phyloP scores from a whole-genome alignment of 148 eudicot species.

The Bassia scoparia region DNA sequence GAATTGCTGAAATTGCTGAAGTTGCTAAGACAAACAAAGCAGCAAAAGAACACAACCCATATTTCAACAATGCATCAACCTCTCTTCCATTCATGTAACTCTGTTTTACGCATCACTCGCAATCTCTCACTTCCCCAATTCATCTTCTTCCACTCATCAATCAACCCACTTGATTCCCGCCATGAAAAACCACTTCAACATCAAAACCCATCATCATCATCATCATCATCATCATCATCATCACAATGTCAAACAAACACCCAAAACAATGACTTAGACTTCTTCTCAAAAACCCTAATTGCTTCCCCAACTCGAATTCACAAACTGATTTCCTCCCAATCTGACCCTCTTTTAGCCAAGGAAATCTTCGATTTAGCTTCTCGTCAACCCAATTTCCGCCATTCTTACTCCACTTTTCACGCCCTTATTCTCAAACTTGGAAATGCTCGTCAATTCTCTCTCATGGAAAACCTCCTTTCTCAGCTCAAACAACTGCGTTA shows the following conservation, averaged over 20 bases:
- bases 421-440: conserved; percentile 68
- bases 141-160: conserved; percentile 22
- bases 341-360: conserved; percentile 78
- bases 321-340: conserved; percentile 63
- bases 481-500: conserved; percentile 34
- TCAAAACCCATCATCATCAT: background rate
- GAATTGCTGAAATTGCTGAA: too few relatives aligned
- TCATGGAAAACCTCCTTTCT: conserved; percentile 47
- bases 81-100: conserved; percentile 6
- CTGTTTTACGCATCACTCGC: conserved; percentile 8
- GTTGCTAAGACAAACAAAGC: background rate
- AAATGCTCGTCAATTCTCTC: conserved; percentile 57
- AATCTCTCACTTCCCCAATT: background rate
- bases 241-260: conserved; percentile 6
- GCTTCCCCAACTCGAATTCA: conserved; percentile 57
- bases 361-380: conserved; percentile 86
- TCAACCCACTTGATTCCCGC: conserved; percentile 10
- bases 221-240: background rate
- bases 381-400: conserved; percentile 59
- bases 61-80: background rate
- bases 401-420: conserved; percentile 52
- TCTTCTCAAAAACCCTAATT: conserved; percentile 31
- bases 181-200: background rate
- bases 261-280: conserved; percentile 20
- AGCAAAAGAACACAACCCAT: background rate